Base-by-base conservation (phyloP, 2,329 filamentous ascomycete species). In the Talaromyces sp. region DNA sequence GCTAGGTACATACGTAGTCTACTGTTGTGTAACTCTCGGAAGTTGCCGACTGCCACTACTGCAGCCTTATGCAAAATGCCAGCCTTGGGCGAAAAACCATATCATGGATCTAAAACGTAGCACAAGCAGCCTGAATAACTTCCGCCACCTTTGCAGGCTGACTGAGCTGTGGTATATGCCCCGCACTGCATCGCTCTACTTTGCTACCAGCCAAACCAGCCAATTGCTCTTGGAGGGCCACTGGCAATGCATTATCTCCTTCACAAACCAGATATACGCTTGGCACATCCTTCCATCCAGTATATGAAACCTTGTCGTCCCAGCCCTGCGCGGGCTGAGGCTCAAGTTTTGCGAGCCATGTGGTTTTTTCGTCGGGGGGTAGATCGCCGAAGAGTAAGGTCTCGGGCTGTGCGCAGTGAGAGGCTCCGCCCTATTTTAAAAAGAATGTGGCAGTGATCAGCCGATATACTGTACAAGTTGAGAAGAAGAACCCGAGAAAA, bases 231-330 rank as follows among this genome's bases (percentile, higher is more conserved):
- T 60, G 58, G 14, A 60, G 31, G 24, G 31, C 29, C 27, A 31
- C 27, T 11, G 52, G 58, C 31, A 59, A 26, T 19, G 50, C 26
- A n/a, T 19, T 27, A 54, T 59, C 52, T 1, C 35, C 19, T 1
- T 59, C 52, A 9, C 58, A 59, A 51, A 59, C 27, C 4, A 59
- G 41, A 31, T 55, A 59, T 10, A 59, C 52, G 19, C 58, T 59
- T 5, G 58, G 58, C 10, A 59, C 58, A n/a, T 59, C 58, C 6
- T 59, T 59, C 58, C 58, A 59, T 38, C 52, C 58, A 13, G 38
- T 14, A 19, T 55, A 59, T 24, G 38, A 21, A 10, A 59, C 32
- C 21, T n/a, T 55, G n/a, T 24, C 41, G 35, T 41, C 52, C 58
- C 58, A 59, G n/a, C 52, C 52, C 27, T 59, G 26, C 5, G 58